These are phyloP conservation scores for Botrytis deweyae DNA, from an alignment of 2,329 filamentous ascomycete species.

Conservation along the genomic window DNA sequence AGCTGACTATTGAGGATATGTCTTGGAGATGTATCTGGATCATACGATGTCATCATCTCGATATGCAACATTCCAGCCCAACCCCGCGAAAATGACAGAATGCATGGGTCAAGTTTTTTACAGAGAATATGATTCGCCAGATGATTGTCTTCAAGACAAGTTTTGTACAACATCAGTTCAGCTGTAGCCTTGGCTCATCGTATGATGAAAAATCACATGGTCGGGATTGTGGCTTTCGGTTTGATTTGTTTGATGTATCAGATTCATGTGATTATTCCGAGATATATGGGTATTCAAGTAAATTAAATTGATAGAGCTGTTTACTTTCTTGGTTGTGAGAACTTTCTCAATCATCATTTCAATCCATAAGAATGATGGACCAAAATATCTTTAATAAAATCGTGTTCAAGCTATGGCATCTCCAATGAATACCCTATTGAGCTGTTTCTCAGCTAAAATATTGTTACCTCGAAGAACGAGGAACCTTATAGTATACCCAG, in stretches of 20 bases:
- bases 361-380: not conserved
- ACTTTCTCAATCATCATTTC: not conserved
- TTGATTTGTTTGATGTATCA: not conserved
- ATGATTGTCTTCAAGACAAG: not conserved
- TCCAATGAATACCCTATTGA: not conserved
- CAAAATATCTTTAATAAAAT: not conserved
- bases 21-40: not conserved
- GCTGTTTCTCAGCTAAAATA: not conserved
- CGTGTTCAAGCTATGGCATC: not conserved
- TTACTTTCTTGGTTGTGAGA: not conserved
- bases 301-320: not conserved
- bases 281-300: not conserved
- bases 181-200: not conserved
- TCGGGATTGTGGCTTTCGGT: not conserved
- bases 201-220: not conserved
- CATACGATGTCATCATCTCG: not conserved
- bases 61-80: slow-evolving; percentile 1
- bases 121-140: not conserved
- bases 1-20: not conserved
- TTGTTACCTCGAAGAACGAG: not conserved
- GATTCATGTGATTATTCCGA: not conserved
- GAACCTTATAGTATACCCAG: not conserved
- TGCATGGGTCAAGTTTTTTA: not conserved
- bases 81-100: not conserved
- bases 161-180: not conserved